Conservation (phyloP, 371 early-diverging fungal genomes). For the Syncephalastrum monosporum region DNA sequence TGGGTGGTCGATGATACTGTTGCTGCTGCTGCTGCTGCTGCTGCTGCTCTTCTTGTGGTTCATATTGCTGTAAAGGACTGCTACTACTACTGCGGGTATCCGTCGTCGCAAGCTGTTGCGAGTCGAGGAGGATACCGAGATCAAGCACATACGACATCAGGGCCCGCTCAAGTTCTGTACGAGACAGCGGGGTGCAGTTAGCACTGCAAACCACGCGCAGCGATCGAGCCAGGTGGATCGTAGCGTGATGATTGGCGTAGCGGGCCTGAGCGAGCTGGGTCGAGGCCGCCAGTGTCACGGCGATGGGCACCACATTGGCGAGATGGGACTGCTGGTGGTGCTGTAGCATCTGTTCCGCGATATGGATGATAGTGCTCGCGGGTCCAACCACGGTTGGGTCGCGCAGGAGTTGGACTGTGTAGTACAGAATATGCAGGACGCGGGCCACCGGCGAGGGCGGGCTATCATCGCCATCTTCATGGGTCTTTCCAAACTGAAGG, state of each 20-base stretch:
- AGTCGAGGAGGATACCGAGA: conserved; percentile 6
- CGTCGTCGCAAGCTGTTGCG: neutral
- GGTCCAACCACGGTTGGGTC: conserved; percentile 11
- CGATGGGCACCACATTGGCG: conserved; percentile 22
- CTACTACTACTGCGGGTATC: too few relatives aligned
- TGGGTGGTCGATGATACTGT: neutral
- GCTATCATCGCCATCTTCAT: conserved; percentile 1
- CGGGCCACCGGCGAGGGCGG: conserved; percentile 29
- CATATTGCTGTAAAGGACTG: neutral
- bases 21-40: neutral
- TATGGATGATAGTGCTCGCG: conserved; percentile 36
- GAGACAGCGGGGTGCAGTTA: conserved; percentile 8
- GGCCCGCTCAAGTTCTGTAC: conserved; percentile 3
- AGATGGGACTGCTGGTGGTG: conserved; percentile 21
- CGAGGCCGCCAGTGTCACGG: conserved; percentile 6
- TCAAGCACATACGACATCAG: neutral
- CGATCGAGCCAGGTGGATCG: neutral
- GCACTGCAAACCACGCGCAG: conserved; percentile 6
- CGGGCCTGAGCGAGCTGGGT: neutral
- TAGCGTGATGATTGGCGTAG: too few relatives aligned
- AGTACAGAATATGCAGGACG: conserved; percentile 37
- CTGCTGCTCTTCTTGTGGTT: neutral
- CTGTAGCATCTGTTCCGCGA: conserved; percentile 40
- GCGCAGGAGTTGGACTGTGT: conserved; percentile 31
- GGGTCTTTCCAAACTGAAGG: conserved; percentile 22